Base-by-base conservation (phyloP, 2,329 filamentous ascomycete species). In the Aspergillus sp. region DNA sequence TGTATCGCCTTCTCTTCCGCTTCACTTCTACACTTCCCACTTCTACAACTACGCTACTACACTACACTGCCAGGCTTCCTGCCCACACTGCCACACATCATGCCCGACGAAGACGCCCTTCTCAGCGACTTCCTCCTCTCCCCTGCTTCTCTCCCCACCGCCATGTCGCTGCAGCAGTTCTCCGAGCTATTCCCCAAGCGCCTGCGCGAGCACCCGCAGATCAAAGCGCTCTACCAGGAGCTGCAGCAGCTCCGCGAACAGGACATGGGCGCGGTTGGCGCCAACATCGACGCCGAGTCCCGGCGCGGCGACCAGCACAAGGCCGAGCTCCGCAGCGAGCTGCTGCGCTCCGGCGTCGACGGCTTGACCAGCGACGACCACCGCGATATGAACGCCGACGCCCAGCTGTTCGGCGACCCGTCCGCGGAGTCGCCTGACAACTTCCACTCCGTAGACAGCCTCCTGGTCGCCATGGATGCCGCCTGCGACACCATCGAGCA, bases 101-200 rank as follows among this genome's bases (percentile, higher is more conserved):
- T 86, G 80, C 78, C 81, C 6, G 80, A 78, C 27, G 86, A 93
- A 63, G 68, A 74, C 35, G 72, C 76, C 16, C 82, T 93, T 43
- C 72, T 93, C 32, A 70, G 71, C 49, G 80, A 81, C 58, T 93
- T 89, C 56, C 75, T 93, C 37, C 72, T 93, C 22, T 70, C 80
- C 17, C 82, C 86, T 8, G 79, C 85, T 5, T 72, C 81, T 16
- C 68, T 93, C 24, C 79, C 82, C 26, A 73, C 80, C 42, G 74
- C 86, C 51, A 67, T 86, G 45, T 79, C 84, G 5, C 70, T 86
- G 29, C 69, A 78, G 36, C 74, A 85, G 43, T 93, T 93, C 65
- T 77, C 75, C 26, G 70, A 78, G 16, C 70, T 89, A 26, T 91
- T 93, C 51, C 85, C 86, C 8, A 74, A 71, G 31, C 60, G 73